A percentile compares a stretch with the other conserved stretches of the same genome.
Conservation (phyloP, 164 flowering plant genomes). For the Vitis riparia region DNA sequence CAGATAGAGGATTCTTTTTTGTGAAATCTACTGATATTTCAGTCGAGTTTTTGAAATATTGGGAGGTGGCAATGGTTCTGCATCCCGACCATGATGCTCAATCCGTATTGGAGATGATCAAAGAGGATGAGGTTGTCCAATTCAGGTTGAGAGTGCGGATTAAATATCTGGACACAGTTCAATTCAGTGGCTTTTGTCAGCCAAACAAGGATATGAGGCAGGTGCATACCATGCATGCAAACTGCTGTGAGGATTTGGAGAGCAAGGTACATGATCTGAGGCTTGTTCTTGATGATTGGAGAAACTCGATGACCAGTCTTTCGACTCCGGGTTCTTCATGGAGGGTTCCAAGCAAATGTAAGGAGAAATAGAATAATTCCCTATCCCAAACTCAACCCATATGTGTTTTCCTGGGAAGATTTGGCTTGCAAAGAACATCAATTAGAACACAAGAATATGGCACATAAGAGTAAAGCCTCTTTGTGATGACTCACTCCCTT, state of each 20-base stretch:
- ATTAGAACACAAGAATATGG: too few relatives aligned
- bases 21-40: slow-evolving; percentile 17
- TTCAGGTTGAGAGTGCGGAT: neutral
- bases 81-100: slow-evolving; percentile 21
- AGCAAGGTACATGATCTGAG: slow-evolving; percentile 34
- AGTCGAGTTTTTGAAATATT: slow-evolving; percentile 26
- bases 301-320: slow-evolving; percentile 13
- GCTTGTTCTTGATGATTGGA: slow-evolving; percentile 46
- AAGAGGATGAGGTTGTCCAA: neutral
- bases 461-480: too few relatives aligned
- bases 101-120: slow-evolving; percentile 21
- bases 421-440: too few relatives aligned
- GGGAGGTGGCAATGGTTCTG: slow-evolving; percentile 22
- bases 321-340: slow-evolving; percentile 14
- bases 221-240: slow-evolving; percentile 37
- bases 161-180: slow-evolving; percentile 24
- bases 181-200: slow-evolving; percentile 37
- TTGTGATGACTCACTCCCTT: too few relatives aligned
- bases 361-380: neutral
- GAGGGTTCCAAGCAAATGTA: slow-evolving; percentile 35
- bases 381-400: too few relatives aligned
- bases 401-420: too few relatives aligned
- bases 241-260: slow-evolving; percentile 34
- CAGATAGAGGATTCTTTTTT: slow-evolving; percentile 32
- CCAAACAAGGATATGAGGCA: slow-evolving; percentile 23